Evolutionary conservation across 371 early-diverging fungal genomes (phyloP).

Genomic region (Mucor ambiguus): DNA sequence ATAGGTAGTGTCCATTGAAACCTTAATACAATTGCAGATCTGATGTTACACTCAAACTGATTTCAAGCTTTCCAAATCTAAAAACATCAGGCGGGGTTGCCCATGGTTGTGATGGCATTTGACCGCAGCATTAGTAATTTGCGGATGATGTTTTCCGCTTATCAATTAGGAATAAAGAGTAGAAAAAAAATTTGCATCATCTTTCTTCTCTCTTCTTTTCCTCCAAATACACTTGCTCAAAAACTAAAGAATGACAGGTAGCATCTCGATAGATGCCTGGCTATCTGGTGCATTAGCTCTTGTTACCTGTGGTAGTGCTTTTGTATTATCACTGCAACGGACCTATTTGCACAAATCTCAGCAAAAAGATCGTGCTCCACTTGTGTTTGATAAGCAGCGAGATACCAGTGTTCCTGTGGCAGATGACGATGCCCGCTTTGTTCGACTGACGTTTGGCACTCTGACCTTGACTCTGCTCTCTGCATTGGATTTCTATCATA

Average conservation of each 20-base stretch:
- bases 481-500: slow-evolving; percentile 16
- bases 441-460: slow-evolving; percentile 20
- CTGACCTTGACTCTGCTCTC: slow-evolving; percentile 7
- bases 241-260: slow-evolving; percentile 7
- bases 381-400: slow-evolving; percentile 20
- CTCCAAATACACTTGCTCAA: too few species aligned
- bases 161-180: too few species aligned
- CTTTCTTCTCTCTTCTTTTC: background rate
- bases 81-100: background rate
- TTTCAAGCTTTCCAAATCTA: background rate
- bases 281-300: slow-evolving; percentile 20
- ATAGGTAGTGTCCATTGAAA: background rate
- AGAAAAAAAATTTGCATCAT: too few species aligned
- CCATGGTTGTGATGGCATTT: too few species aligned
- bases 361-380: slow-evolving; percentile 14
- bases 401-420: slow-evolving; percentile 13
- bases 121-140: too few species aligned
- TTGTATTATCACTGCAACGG: slow-evolving; percentile 28
- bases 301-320: slow-evolving; percentile 20
- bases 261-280: background rate
- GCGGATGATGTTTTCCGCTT: too few species aligned
- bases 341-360: slow-evolving; percentile 23
- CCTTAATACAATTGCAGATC: background rate
- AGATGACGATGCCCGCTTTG: slow-evolving; percentile 17
- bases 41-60: background rate